These are phyloP conservation scores for Mortierella sp. DNA, from an alignment of 371 early-diverging fungal genomes.

Conservation along the genomic window DNA sequence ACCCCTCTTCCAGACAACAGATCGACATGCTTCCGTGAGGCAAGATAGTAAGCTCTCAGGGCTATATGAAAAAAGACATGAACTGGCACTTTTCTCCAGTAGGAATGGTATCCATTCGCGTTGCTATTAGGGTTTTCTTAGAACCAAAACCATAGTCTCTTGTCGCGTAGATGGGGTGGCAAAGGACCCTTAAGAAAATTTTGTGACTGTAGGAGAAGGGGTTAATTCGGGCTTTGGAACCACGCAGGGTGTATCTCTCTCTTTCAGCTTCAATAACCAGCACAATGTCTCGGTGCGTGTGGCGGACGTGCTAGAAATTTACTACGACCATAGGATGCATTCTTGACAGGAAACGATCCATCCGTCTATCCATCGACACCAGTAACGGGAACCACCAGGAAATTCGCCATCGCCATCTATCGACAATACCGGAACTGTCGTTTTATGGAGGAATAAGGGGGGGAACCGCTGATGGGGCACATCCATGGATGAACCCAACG, in stretches of 20 bases:
- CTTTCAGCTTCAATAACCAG: conserved; percentile 49
- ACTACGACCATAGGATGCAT: neutral
- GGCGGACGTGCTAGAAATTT: conserved; percentile 13
- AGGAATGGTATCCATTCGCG: too few species aligned
- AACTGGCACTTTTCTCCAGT: too few species aligned
- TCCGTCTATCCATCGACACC: conserved; percentile 12
- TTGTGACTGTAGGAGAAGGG: too few species aligned
- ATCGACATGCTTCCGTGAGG: too few species aligned
- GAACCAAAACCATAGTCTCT: too few species aligned
- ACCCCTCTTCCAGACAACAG: too few species aligned
- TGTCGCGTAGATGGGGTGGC: too few species aligned
- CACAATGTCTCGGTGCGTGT: conserved; percentile 55
- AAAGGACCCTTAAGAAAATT: conserved; percentile 9
- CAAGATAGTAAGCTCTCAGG: too few species aligned
- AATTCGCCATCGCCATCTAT: conserved; percentile 4
- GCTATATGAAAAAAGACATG: too few species aligned
- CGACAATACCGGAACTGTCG: neutral
- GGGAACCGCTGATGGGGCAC: too few species aligned
- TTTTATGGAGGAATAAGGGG: neutral
- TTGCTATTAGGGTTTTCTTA: too few species aligned
- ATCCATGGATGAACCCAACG: neutral
- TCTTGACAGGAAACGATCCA: neutral
- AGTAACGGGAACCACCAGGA: neutral
- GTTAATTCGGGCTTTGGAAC: conserved; percentile 12
- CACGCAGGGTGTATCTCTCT: conserved; percentile 21